Base-by-base conservation (phyloP, 805 yeast genomes). In the Torulaspora indica region DNA sequence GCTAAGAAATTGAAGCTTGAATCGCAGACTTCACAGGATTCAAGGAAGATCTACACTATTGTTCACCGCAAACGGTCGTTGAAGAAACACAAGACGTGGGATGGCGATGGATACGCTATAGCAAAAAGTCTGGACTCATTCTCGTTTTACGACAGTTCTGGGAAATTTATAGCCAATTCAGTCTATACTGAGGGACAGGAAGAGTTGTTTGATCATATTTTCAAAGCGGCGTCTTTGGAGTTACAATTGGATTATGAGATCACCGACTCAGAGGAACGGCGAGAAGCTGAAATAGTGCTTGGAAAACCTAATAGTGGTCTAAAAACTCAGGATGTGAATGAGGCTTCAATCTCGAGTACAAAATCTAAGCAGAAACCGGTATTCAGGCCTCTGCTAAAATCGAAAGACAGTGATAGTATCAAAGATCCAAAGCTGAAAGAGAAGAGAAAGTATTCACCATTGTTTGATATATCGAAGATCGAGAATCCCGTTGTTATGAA, bases 81-180 rank as follows among this genome's bases (percentile, higher is more conserved):
- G 25, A 87, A 85, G 65, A 88, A 91, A 70, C 80, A 89, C 62
- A 90, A 90, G 60, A 81, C 88, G 0, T 93, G 98, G 98, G 95
- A 87, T 43, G 95, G 95, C 2, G 98, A 93, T 66, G 98, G 96
- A 0, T 64, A 67, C 27, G 67, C 83, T 12, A 54, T 65, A 0
- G 58, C 73, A 2, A 57, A 63, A n/a, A 49, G 41, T 9, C 49
- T 51, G 10, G 46, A 42, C 38, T 42, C 53, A 45, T 37, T 69
- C 18, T 38, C 49, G 14, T 55, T 57, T 50, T 54, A 66, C 46
- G 52, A 54, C 33, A 60, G 56, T 8, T 23, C 47, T 20, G 67
- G 69, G 43, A 39, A 55, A 43, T 45, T 52, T 43, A 53, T 66
- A 43, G 68, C 71, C 50, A 54, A 47, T 48, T 30, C 22, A 35